Percentiles rank a stretch among this genome's conserved stretches.
Evolutionary conservation across 495 filamentous ascomycete species (phyloP).

Genomic region (Massariosphaeria phaeospora): DNA sequence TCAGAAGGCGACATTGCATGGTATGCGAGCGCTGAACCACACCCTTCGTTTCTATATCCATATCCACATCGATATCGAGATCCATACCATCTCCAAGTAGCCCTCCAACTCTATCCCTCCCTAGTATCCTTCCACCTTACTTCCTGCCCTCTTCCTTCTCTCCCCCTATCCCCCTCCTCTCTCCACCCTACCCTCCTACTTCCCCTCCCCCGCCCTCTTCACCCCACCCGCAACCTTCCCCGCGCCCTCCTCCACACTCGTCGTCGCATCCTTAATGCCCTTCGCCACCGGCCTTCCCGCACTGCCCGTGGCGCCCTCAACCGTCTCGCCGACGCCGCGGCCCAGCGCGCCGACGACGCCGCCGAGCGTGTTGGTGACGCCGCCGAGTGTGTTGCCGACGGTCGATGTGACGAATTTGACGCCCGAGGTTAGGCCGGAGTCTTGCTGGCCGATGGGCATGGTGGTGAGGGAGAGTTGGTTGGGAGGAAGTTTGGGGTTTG

Average conservation of each 20-base stretch:
- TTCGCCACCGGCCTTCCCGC: slow-evolving; percentile 62
- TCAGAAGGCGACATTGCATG: no score
- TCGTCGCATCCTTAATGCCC: slow-evolving; percentile 56
- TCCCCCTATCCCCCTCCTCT: background rate
- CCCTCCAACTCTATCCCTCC: no score
- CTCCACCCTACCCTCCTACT: slow-evolving; percentile 36
- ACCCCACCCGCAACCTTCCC: slow-evolving; percentile 56
- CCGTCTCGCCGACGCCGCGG: slow-evolving; percentile 56
- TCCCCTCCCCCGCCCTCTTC: slow-evolving; percentile 66
- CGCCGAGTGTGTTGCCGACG: slow-evolving; percentile 48
- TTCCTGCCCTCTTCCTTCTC: background rate
- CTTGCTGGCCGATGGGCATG: slow-evolving; percentile 34
- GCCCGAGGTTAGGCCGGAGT: slow-evolving; percentile 35
- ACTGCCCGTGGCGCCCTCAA: slow-evolving; percentile 58
- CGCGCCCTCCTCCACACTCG: slow-evolving; percentile 56
- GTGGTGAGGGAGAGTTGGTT: background rate
- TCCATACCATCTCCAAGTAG: no score
- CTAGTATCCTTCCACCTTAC: background rate
- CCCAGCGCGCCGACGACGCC: slow-evolving; percentile 63
- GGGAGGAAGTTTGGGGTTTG: background rate
- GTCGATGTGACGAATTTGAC: slow-evolving; percentile 41
- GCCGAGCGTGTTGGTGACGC: slow-evolving; percentile 58
- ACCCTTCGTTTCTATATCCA: no score
- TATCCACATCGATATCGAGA: no score
- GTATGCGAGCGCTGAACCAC: no score